These are phyloP conservation scores for Thelephora aurantiotincta DNA, from an alignment of 768 basidiomycete species.

Conservation along the genomic window DNA sequence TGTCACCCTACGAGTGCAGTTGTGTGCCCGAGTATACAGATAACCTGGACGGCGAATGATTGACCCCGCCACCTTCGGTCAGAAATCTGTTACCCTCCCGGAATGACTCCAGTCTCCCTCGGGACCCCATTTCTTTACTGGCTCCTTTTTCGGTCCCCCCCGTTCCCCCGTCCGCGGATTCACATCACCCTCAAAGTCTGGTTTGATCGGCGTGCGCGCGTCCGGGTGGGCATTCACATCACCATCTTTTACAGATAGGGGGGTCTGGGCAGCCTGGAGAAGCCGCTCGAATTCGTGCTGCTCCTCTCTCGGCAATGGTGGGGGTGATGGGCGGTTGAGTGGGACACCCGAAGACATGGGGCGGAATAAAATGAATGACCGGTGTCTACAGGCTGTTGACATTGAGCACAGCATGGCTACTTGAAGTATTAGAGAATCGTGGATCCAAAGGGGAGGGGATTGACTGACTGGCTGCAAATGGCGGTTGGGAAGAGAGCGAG, in stretches of 20 bases:
- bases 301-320: conserved; percentile 55
- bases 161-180: conserved; percentile 78
- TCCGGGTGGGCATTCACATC: conserved; percentile 55
- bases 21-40: no score
- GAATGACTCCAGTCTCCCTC: conserved; percentile 86
- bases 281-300: conserved; percentile 86
- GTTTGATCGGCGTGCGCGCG: conserved; percentile 37
- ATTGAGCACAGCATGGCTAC: no score
- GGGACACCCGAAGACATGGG: conserved; percentile 12
- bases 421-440: no score
- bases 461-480: no score
- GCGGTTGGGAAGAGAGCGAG: no score
- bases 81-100: conserved; percentile 82
- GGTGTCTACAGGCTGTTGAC: no score
- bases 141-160: conserved; percentile 82
- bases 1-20: no score
- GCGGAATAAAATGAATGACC: no score
- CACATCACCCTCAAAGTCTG: conserved; percentile 68
- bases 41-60: not conserved
- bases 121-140: conserved; percentile 45
- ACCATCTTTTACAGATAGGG: conserved; percentile 22
- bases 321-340: conserved; percentile 53
- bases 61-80: not conserved
- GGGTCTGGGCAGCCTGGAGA: conserved; percentile 41
- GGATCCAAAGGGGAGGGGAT: no score